phyloP scores from a whole-genome alignment of 1,139 yeast species.

The Sugiyamaella neomexicana region DNA sequence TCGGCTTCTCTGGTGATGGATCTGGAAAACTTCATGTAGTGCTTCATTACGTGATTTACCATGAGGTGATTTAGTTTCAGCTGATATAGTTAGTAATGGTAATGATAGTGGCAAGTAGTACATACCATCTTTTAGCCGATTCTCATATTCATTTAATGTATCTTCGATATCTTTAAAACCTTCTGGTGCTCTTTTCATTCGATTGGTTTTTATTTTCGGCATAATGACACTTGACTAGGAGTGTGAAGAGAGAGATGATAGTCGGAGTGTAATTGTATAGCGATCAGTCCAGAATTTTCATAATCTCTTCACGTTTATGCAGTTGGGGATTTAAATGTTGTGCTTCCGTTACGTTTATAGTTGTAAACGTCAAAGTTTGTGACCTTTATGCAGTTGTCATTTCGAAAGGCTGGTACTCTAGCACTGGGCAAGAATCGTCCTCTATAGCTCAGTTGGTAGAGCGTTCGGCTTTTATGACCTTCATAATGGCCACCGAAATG shows the following conservation, averaged over 20 bases:
- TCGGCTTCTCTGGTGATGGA: constrained; percentile 73
- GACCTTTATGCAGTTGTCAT: no score
- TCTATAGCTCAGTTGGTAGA: constrained; percentile 52
- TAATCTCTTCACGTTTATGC: no score
- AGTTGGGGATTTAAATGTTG: no score
- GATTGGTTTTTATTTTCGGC: constrained; percentile 48
- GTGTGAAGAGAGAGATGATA: no score
- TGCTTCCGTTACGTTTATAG: no score
- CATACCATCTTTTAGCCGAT: constrained; percentile 61
- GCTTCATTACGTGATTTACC: constrained; percentile 49
- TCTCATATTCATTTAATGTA: constrained; percentile 62
- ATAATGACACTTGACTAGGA: no score
- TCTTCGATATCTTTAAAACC: constrained; percentile 75
- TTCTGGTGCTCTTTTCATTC: constrained; percentile 62
- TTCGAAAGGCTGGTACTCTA: background rate
- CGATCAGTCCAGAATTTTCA: no score
- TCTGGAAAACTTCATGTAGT: constrained; percentile 69
- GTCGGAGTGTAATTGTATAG: background rate
- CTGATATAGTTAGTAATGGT: constrained; percentile 14
- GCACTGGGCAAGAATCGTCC: constrained; percentile 30
- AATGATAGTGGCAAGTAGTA: constrained; percentile 13
- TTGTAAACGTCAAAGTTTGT: no score
- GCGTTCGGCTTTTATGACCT: constrained; percentile 50
- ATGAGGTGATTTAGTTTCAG: constrained; percentile 35
- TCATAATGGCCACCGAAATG: constrained; percentile 43